Evolutionary conservation across 2,329 filamentous ascomycete species (phyloP), one percentile per base, ranked within the genome.

Genomic region (Ophiostoma quercus): DNA sequence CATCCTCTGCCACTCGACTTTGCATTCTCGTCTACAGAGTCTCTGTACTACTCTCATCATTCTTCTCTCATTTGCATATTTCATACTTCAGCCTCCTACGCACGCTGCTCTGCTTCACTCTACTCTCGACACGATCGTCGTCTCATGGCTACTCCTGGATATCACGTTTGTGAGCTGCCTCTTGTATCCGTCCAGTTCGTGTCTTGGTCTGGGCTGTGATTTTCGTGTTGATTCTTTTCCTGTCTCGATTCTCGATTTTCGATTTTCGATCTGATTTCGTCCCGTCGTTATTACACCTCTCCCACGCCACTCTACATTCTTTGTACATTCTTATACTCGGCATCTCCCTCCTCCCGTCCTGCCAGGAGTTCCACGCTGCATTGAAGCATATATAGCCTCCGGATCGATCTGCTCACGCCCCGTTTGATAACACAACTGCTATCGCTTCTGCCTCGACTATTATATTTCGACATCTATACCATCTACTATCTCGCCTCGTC

Each of bases 301-400:
- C 43, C 43, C 43, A 47, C 51, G 51, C 51, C 51, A 29, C 51
- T 12, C 11, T 41, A 3, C 9, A 12, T 41, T 41, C 39, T 14
- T 14, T 41, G 39, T 11, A 57, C 8, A 57, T 25, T 57, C 9
- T 57, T 57, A 57, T 57, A 29, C 11, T 57, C 51, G 51, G 51
- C 51, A 22, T 57, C 51, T 57, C 51, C 8, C 19, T 25, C 51
- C 51, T 22, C 22, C 51, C 51, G 51, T 62, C 51, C 14, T 62
- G 57, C 16, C 39, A 34, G 60, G 47, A 9, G 51, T 54, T 37
- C 67, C 57, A 68, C 68, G 69, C 34, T 68, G 62, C 68, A 69
- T 68, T 72, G 68, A 72, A 62, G 69, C 68, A 63, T 68, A 68
- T 62, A 71, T 54, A 63, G 62, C 63, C 37, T 60, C 69, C 43